Conservation (phyloP, 805 yeast species). For the Starmerella sp. region DNA sequence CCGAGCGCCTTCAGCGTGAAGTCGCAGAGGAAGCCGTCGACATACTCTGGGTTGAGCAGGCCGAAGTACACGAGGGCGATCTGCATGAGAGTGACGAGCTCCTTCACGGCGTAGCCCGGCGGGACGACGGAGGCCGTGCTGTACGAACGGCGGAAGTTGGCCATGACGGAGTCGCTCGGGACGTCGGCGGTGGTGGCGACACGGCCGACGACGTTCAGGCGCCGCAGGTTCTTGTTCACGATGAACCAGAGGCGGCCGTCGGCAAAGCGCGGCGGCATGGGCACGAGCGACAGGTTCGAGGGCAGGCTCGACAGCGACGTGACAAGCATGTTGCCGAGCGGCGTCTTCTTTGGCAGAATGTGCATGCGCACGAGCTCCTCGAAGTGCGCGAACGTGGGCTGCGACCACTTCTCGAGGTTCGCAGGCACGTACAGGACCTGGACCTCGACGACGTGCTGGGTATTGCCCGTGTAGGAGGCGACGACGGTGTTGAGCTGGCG, state of each 20-base stretch:
- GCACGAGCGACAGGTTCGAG: slow-evolving; percentile 57
- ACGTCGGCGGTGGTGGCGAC: slow-evolving; percentile 53
- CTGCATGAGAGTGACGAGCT: slow-evolving; percentile 64
- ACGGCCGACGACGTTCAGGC: slow-evolving; percentile 76
- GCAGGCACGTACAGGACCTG: slow-evolving; percentile 45
- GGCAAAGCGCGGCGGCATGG: slow-evolving; percentile 47
- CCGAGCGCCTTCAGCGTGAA: slow-evolving; percentile 59
- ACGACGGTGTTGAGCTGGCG: slow-evolving; percentile 57
- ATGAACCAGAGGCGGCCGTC: slow-evolving; percentile 38
- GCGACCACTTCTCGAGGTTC: slow-evolving; percentile 40
- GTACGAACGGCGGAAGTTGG: slow-evolving; percentile 69
- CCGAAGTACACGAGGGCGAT: slow-evolving; percentile 68
- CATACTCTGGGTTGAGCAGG: slow-evolving; percentile 51
- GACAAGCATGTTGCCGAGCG: slow-evolving; percentile 54
- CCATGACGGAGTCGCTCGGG: slow-evolving; percentile 67
- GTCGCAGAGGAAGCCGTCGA: slow-evolving; percentile 78
- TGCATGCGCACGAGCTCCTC: slow-evolving; percentile 55
- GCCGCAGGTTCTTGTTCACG: slow-evolving; percentile 64
- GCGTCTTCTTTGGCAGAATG: slow-evolving; percentile 56
- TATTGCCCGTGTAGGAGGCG: slow-evolving; percentile 77
- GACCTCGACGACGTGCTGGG: slow-evolving; percentile 50
- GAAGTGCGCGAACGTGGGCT: slow-evolving; percentile 46
- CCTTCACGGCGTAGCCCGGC: slow-evolving; percentile 55
- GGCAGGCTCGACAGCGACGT: slow-evolving; percentile 77
- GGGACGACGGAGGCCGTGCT: slow-evolving; percentile 42